phyloP scores from a whole-genome alignment of 2,329 filamentous ascomycete species.

The Venturia aucupariae region DNA sequence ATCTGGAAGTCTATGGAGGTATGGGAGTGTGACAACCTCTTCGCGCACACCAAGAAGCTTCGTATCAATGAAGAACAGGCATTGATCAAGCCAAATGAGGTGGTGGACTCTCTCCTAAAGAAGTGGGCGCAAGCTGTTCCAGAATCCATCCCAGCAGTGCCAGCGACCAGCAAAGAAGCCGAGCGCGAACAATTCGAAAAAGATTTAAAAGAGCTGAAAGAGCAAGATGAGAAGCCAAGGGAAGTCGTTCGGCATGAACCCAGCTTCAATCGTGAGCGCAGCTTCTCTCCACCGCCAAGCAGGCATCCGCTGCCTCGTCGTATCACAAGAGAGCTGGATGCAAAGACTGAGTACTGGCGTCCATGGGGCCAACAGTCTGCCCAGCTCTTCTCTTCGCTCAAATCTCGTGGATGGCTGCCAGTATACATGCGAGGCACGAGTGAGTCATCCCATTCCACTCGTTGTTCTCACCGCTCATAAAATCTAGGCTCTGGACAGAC shows the following conservation, averaged over 20 bases:
- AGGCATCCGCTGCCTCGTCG: background rate
- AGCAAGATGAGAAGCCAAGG: constrained; percentile 12
- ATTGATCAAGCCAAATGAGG: constrained; percentile 7
- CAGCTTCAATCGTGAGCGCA: constrained; percentile 6
- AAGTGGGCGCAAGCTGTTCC: constrained; percentile 2
- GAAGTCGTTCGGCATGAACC: background rate
- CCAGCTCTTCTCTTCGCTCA: constrained; percentile 9
- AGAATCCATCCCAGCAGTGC: background rate
- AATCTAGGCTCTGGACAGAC: constrained; percentile 10
- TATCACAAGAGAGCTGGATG: background rate
- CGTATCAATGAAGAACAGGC: constrained; percentile 14
- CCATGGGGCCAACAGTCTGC: constrained; percentile 5
- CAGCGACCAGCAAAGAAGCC: background rate
- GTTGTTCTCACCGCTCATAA: background rate
- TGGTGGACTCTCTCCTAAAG: background rate
- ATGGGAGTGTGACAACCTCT: constrained; percentile 14
- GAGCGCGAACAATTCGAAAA: constrained; percentile 10
- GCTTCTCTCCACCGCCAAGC: constrained; percentile 4
- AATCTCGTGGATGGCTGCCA: constrained; percentile 11
- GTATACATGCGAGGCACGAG: constrained; percentile 14
- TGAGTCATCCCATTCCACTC: background rate
- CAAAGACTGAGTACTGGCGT: constrained; percentile 13
- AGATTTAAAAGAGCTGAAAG: constrained; percentile 9
- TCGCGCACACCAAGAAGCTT: constrained; percentile 14
- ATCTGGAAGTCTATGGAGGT: constrained; percentile 14